Evolutionary conservation across 495 filamentous ascomycete genomes (phyloP).

Genomic region (Xylaria sp.): DNA sequence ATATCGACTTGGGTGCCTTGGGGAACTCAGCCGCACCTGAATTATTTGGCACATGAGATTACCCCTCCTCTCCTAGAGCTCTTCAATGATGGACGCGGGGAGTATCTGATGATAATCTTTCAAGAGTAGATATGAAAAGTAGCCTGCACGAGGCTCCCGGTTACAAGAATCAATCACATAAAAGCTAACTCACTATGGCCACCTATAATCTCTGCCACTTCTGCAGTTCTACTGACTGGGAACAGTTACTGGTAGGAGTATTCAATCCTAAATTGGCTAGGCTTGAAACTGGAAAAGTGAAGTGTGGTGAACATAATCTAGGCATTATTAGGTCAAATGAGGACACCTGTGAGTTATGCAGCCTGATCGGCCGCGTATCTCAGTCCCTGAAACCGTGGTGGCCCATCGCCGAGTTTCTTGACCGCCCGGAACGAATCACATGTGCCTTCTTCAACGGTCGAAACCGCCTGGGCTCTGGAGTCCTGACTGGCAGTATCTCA

Average conservation of each 20-base stretch:
- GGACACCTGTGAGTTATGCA: slow-evolving; percentile 6
- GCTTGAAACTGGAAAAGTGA: slow-evolving; percentile 14
- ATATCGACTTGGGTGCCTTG: neutral
- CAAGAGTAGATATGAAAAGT: neutral
- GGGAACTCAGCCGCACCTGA: slow-evolving; percentile 10
- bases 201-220: slow-evolving; percentile 25
- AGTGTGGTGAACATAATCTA: slow-evolving; percentile 31
- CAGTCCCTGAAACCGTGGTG: slow-evolving; percentile 21
- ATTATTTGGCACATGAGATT: neutral
- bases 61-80: neutral
- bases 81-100: neutral
- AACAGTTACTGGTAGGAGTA: slow-evolving; percentile 21
- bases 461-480: slow-evolving; percentile 19
- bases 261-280: slow-evolving; percentile 23
- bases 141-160: neutral
- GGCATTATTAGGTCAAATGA: slow-evolving; percentile 15
- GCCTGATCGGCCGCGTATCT: neutral
- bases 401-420: slow-evolving; percentile 27
- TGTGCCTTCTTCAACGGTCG: slow-evolving; percentile 28
- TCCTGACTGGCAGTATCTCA: slow-evolving; percentile 1
- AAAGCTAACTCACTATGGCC: neutral
- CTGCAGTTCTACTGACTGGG: slow-evolving; percentile 30
- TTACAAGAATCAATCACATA: neutral
- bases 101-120: neutral
- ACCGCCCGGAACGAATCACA: slow-evolving; percentile 20